phyloP scores from a whole-genome alignment of 2,329 filamentous ascomycete species.

The Ophiostoma ulmi region DNA sequence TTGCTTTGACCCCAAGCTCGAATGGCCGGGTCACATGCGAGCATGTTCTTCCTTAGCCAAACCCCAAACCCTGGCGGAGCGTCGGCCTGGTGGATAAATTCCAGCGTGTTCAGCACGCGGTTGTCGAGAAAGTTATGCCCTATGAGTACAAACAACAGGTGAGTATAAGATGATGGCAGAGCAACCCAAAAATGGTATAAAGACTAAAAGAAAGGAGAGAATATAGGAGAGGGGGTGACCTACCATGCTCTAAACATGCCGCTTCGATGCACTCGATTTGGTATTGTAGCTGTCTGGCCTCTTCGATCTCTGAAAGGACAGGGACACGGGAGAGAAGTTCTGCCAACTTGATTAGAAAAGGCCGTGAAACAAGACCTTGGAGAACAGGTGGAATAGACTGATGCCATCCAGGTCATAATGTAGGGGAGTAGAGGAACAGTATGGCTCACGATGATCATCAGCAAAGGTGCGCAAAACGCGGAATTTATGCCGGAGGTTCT shows the following conservation, averaged over 20 bases:
- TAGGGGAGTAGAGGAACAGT: not conserved
- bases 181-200: not conserved
- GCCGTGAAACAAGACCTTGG: not conserved
- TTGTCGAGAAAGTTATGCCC: slow-evolving; percentile 43
- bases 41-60: slow-evolving; percentile 51
- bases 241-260: slow-evolving; percentile 47
- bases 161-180: not conserved
- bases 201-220: not conserved
- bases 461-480: slow-evolving; percentile 46
- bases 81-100: slow-evolving; percentile 36
- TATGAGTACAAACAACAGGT: slow-evolving; percentile 28
- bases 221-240: slow-evolving; percentile 21
- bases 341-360: slow-evolving; percentile 27
- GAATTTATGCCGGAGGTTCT: slow-evolving; percentile 53
- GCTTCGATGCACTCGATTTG: slow-evolving; percentile 55
- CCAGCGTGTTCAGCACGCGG: slow-evolving; percentile 38
- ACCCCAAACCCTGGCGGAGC: slow-evolving; percentile 45
- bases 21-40: slow-evolving; percentile 45
- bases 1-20: slow-evolving; percentile 39
- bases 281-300: slow-evolving; percentile 53
- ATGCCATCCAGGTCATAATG: not conserved
- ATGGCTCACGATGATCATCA: slow-evolving; percentile 46
- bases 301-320: slow-evolving; percentile 51
- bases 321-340: slow-evolving; percentile 40
- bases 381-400: too few relatives aligned